Evolutionary conservation across 805 yeast species (phyloP).

Genomic region (Myxozyma geophila): DNA sequence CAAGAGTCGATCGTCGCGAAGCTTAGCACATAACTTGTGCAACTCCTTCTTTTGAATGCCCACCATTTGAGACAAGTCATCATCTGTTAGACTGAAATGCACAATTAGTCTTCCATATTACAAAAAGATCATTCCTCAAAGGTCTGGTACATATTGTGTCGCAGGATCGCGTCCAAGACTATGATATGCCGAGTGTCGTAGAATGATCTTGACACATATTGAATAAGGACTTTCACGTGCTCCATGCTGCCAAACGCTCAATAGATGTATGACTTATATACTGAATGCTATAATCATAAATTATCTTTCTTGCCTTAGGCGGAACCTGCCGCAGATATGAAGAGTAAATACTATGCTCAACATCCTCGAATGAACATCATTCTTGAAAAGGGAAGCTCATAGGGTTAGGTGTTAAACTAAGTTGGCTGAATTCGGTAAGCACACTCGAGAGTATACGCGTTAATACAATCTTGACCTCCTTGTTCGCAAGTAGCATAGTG

Average conservation of each 20-base stretch:
- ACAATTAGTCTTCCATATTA: not conserved
- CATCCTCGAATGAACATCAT: not conserved
- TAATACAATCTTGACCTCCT: too few species aligned
- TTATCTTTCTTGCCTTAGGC: too few species aligned
- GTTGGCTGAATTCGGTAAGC: not conserved
- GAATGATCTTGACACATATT: conserved; percentile 84
- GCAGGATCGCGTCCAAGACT: conserved; percentile 81
- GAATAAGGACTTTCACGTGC: conserved; percentile 52
- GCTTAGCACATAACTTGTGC: conserved; percentile 75
- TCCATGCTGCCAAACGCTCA: conserved; percentile 20
- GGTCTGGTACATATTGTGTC: conserved; percentile 69
- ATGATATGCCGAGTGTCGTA: conserved; percentile 83
- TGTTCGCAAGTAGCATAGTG: too few species aligned
- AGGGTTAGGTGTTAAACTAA: not conserved
- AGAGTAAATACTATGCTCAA: too few species aligned
- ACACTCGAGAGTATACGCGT: not conserved
- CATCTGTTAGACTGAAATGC: conserved; percentile 69
- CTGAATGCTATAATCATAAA: too few species aligned
- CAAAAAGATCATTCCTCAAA: not conserved
- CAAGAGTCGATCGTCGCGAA: conserved; percentile 82
- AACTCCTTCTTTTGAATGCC: conserved; percentile 87
- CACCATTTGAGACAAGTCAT: conserved; percentile 78
- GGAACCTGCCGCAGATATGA: too few species aligned
- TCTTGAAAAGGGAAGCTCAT: not conserved
- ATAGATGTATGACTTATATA: not conserved